Base-by-base conservation (phyloP, 371 early-diverging fungal genomes). In the Choanephora cucurbitarum region DNA sequence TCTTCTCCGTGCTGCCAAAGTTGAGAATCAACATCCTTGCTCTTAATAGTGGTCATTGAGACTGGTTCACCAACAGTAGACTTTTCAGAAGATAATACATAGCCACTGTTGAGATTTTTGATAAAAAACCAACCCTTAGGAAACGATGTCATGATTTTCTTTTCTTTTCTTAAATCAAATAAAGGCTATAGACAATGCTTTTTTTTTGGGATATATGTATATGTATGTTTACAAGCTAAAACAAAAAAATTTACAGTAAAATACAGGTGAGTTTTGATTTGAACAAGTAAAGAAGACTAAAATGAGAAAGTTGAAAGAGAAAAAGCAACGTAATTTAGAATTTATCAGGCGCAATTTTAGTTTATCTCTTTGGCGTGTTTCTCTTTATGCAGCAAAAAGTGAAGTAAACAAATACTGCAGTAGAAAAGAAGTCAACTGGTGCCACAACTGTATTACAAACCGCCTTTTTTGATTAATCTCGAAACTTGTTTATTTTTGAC, bases 101-200 rank as follows among this genome's bases (percentile, higher is more conserved):
- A 74, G 49, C 70, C 73, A 17, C 72, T 79, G 9, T 66, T 72
- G 13, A 54, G 59, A 47, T 81, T 80, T 58, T 80, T 85, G 59
- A 85, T 77, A 58, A 80, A 83, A 67, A 85, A 82, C 79, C 81
- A 82, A 49, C 74, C 78, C 55, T 72, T 58, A 28, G 80, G 79
- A 55, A 78, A 82, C 50, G 61, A 55, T 41, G 59, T 21, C 64
- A 63, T 63, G 37, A 52, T 58, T 53, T 28, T 28, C 7, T 28
- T 28, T 28, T 28, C 7, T 28, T 7, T 28, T 28, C 24, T 39
- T 44, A 55, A 51, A 31, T 17, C n/a, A 44, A 44, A 34, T 49
- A 37, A 50, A 61, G 24, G 44, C 19, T 50, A 28, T 31, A 46
- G 39, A 41, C 11, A 3, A 44, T 2, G 13, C 7, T 23, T 6